Percentiles rank a stretch among this genome's conserved stretches.
Evolutionary conservation across 2,329 filamentous ascomycete species (phyloP).

Genomic region (Trichoderma pleuroti): DNA sequence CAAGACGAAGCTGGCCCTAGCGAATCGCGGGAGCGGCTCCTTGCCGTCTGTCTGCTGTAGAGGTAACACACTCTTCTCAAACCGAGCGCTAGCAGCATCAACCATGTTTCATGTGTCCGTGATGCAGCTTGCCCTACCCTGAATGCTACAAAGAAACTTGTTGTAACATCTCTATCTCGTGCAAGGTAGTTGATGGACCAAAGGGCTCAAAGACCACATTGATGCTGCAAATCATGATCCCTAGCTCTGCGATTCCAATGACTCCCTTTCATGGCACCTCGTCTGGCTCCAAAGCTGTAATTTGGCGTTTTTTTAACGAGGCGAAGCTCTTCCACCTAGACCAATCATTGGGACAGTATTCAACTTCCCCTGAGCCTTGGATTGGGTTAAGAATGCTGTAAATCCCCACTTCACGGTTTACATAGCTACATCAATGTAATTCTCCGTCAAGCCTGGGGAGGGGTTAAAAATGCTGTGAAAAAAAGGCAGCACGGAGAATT

Average conservation of each 20-base stretch:
- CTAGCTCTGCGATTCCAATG: background rate
- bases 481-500: too few relatives aligned
- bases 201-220: background rate
- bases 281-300: background rate
- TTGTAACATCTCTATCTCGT: background rate
- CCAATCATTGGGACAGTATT: background rate
- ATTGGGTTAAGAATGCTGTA: background rate
- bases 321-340: background rate
- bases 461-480: background rate
- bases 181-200: background rate
- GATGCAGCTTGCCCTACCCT: background rate
- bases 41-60: background rate
- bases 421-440: background rate
- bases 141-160: background rate
- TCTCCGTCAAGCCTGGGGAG: background rate
- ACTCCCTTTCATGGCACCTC: background rate
- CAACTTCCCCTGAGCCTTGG: background rate
- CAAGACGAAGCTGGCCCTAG: background rate
- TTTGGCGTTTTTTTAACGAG: background rate
- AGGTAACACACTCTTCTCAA: background rate
- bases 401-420: background rate
- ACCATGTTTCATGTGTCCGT: background rate
- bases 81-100: background rate
- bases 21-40: background rate
- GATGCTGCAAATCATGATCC: background rate